A percentile compares a stretch with the other conserved stretches of the same genome.
These are phyloP conservation scores for Colletotrichum lindemuthianum DNA, from an alignment of 2,329 filamentous ascomycete species.

Conservation along the genomic window DNA sequence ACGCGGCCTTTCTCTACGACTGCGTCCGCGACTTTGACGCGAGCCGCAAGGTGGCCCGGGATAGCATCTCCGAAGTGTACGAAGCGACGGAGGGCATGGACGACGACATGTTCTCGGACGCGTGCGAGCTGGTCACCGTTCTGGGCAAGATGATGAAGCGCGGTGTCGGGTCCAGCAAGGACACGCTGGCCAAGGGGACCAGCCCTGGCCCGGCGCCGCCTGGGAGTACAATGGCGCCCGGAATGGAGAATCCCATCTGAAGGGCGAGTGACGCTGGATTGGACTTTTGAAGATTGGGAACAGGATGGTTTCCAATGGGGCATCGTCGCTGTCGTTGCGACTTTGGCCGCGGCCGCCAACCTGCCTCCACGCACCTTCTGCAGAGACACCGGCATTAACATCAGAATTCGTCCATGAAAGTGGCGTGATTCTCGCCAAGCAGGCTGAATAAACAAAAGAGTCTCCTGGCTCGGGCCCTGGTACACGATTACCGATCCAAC, in stretches of 20 bases:
- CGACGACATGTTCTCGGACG: slow-evolving; percentile 94
- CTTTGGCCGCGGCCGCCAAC: no score
- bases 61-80: slow-evolving; percentile 90
- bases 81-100: slow-evolving; percentile 92
- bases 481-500: no score
- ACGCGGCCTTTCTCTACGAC: slow-evolving; percentile 92
- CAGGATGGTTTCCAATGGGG: no score
- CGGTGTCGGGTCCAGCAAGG: slow-evolving; percentile 59
- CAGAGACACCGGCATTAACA: no score
- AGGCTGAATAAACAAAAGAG: no score
- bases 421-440: no score
- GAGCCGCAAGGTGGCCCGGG: slow-evolving; percentile 80
- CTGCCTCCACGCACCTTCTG: no score
- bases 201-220: slow-evolving; percentile 39
- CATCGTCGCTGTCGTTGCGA: no score
- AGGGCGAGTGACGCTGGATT: neutral
- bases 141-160: slow-evolving; percentile 90
- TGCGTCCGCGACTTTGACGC: slow-evolving; percentile 84
- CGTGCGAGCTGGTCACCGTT: slow-evolving; percentile 86
- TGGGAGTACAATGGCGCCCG: slow-evolving; percentile 39
- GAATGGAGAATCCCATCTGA: slow-evolving; percentile 58
- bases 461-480: no score
- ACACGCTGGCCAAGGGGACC: slow-evolving; percentile 46
- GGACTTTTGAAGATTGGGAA: no score
- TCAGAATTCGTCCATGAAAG: no score